Percentiles rank a stretch among this genome's conserved stretches.
These are phyloP conservation scores for Fusarium sp. DNA, from an alignment of 2,329 filamentous ascomycete species.

Conservation along the genomic window DNA sequence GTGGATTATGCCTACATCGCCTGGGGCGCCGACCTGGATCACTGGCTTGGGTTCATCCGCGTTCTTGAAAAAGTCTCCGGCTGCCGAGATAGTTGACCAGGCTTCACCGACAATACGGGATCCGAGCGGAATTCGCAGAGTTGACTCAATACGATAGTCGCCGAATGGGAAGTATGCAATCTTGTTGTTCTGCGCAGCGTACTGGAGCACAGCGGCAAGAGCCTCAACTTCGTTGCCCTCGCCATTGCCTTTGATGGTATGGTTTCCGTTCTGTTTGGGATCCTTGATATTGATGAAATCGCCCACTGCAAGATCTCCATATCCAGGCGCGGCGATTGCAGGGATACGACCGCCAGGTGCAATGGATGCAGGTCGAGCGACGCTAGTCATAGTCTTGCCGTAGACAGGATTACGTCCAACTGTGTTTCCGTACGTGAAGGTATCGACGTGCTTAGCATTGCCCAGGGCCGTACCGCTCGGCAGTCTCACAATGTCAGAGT, in stretches of 20 bases:
- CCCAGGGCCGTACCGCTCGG: not conserved
- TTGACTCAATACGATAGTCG: constrained; percentile 61
- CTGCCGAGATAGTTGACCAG: constrained; percentile 63
- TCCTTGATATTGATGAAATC: constrained; percentile 1
- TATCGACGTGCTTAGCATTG: not conserved
- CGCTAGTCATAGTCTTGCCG: not conserved
- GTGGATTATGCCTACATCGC: constrained; percentile 71
- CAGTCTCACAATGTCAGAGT: not conserved
- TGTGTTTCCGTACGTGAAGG: constrained; percentile 3
- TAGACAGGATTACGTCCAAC: not conserved
- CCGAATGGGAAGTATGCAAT: constrained; percentile 61
- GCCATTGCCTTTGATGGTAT: constrained; percentile 71
- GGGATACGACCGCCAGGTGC: not conserved
- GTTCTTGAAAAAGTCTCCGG: constrained; percentile 63
- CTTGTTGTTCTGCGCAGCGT: constrained; percentile 46
- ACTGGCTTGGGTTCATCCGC: constrained; percentile 67
- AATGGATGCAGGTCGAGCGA: not conserved
- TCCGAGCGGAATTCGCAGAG: constrained; percentile 60
- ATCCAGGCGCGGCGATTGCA: not conserved
- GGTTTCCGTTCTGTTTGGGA: not conserved
- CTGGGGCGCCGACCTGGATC: constrained; percentile 67
- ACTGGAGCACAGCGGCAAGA: constrained; percentile 47
- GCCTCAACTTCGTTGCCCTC: constrained; percentile 69
- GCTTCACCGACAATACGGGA: constrained; percentile 62
- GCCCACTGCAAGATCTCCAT: not conserved